Evolutionary conservation across 305 asterid species (phyloP).

Genomic region (Solanum hybrid): DNA sequence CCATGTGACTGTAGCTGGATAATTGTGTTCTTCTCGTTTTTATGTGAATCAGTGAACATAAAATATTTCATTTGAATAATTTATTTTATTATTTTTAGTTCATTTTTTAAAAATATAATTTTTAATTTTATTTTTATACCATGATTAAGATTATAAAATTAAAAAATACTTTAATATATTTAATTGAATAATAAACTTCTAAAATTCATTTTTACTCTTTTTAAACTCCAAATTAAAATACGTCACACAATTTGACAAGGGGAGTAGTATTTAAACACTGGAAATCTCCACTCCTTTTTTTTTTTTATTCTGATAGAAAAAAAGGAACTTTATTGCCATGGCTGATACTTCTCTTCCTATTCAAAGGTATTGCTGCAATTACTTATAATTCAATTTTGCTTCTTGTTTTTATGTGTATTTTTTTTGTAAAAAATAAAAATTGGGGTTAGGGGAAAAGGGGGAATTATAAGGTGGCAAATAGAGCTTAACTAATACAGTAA

Average conservation of each 20-base stretch:
- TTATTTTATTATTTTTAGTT: too few relatives aligned
- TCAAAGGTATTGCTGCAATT: neutral
- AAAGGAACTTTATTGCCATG: neutral
- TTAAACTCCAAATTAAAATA: neutral
- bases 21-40: too few relatives aligned
- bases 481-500: neutral
- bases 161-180: too few relatives aligned
- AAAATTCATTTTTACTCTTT: neutral
- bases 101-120: too few relatives aligned
- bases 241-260: neutral
- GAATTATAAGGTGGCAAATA: neutral
- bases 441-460: neutral
- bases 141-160: too few relatives aligned
- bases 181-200: too few relatives aligned
- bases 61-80: too few relatives aligned
- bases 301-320: neutral
- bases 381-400: neutral
- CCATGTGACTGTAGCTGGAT: too few relatives aligned
- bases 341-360: neutral
- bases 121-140: too few relatives aligned
- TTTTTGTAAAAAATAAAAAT: neutral
- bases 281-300: neutral
- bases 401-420: neutral
- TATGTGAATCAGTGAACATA: too few relatives aligned
- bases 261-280: neutral